phyloP scores from a whole-genome alignment of 306 rosid species.

The Quercus glauca region DNA sequence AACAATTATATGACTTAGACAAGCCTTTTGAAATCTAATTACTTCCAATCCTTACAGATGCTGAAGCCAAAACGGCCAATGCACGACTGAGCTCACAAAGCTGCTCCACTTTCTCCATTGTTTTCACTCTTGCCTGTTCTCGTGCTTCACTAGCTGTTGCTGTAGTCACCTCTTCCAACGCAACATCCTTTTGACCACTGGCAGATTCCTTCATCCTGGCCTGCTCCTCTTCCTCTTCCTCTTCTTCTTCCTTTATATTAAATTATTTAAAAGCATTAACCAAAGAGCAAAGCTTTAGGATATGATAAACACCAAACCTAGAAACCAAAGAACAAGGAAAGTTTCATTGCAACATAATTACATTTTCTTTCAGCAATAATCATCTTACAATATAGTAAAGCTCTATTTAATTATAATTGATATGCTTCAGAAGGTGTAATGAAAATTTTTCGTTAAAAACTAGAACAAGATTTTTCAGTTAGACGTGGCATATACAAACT shows the following conservation, averaged over 20 bases:
- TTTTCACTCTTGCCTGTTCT: slow-evolving; percentile 60
- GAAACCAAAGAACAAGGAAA: background rate
- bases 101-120: slow-evolving; percentile 82
- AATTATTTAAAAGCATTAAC: background rate
- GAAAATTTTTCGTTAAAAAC: background rate
- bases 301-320: slow-evolving; percentile 1
- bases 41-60: slow-evolving; percentile 73
- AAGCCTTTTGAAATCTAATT: background rate
- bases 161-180: slow-evolving; percentile 70
- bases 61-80: slow-evolving; percentile 91
- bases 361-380: background rate
- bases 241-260: slow-evolving; percentile 72
- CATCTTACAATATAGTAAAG: background rate
- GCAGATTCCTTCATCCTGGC: slow-evolving; percentile 53
- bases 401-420: background rate
- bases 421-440: background rate
- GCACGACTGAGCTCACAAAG: slow-evolving; percentile 93
- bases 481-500: background rate
- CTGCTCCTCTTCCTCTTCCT: slow-evolving; percentile 66
- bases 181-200: slow-evolving; percentile 56
- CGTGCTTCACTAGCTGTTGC: slow-evolving; percentile 74
- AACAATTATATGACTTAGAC: background rate
- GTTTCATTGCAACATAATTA: background rate
- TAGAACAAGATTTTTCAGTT: background rate
- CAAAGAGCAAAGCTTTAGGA: background rate